phyloP scores from a whole-genome alignment of 495 filamentous ascomycete genomes.

The Aspergillus nanangensis region DNA sequence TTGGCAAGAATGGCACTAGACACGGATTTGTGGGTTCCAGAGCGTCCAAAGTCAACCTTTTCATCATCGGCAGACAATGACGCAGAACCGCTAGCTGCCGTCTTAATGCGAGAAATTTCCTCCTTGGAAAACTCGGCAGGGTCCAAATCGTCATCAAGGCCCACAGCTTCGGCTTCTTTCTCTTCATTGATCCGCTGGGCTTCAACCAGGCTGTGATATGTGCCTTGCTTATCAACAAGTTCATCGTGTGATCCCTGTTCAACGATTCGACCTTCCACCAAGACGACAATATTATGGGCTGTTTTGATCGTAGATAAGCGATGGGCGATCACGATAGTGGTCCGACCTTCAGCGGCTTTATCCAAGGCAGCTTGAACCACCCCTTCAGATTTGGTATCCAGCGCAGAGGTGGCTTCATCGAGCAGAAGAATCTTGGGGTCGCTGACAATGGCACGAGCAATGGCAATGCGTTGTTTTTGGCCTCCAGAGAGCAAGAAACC shows the following conservation, averaged over 20 bases:
- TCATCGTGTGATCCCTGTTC: slow-evolving; percentile 83
- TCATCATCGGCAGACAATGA: slow-evolving; percentile 19
- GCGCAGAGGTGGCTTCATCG: slow-evolving; percentile 89
- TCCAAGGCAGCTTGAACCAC: slow-evolving; percentile 93
- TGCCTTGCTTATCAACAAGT: slow-evolving; percentile 52
- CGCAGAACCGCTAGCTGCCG: slow-evolving; percentile 24
- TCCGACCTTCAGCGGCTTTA: slow-evolving; percentile 80
- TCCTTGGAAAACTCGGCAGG: slow-evolving; percentile 22
- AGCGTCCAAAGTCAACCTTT: slow-evolving; percentile 30
- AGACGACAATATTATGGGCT: slow-evolving; percentile 94
- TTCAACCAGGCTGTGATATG: slow-evolving; percentile 75
- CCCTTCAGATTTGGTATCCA: slow-evolving; percentile 95
- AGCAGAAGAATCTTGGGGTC: slow-evolving; percentile 94
- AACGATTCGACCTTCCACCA: slow-evolving; percentile 77
- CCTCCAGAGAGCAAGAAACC: slow-evolving; percentile 90
- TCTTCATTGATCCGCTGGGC: slow-evolving; percentile 72
- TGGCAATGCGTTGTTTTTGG: slow-evolving; percentile 91
- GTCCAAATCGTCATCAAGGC: slow-evolving; percentile 27
- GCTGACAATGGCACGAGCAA: slow-evolving; percentile 84
- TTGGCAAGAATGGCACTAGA: slow-evolving; percentile 66
- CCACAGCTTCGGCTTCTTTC: slow-evolving; percentile 46
- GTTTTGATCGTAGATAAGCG: slow-evolving; percentile 89
- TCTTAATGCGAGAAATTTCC: slow-evolving; percentile 25
- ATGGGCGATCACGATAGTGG: slow-evolving; percentile 95
- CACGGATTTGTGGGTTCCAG: slow-evolving; percentile 64